Evolutionary conservation across 441 rosid genomes (phyloP).

Genomic region (Populus hybrid): DNA sequence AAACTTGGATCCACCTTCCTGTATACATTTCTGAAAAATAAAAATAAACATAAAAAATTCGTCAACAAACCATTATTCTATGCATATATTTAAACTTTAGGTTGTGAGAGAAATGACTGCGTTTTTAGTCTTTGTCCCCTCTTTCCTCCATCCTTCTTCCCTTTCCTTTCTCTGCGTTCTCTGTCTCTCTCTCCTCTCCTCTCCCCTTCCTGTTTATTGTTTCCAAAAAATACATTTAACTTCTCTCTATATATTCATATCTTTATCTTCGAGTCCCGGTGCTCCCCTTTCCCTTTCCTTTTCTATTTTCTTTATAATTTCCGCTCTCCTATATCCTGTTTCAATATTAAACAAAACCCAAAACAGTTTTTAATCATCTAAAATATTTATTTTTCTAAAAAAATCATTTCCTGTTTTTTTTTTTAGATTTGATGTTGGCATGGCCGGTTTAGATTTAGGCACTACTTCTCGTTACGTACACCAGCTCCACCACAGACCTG

Average conservation of each 20-base stretch:
- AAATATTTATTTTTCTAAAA: slow-evolving; percentile 1
- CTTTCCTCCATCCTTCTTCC: neutral
- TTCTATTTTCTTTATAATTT: slow-evolving; percentile 29
- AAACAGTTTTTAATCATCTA: slow-evolving; percentile 42
- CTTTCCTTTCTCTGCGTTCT: slow-evolving; percentile 20
- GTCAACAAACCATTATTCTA: slow-evolving; percentile 19
- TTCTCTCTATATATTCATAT: slow-evolving; percentile 13
- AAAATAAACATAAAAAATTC: neutral
- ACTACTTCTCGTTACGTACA: slow-evolving; percentile 73
- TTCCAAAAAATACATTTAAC: slow-evolving; percentile 15
- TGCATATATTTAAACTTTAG: slow-evolving; percentile 25
- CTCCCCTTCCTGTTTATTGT: slow-evolving; percentile 21
- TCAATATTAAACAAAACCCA: slow-evolving; percentile 37
- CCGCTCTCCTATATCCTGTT: slow-evolving; percentile 16
- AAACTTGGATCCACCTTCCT: neutral
- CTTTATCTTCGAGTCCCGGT: slow-evolving; percentile 18
- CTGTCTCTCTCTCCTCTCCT: slow-evolving; percentile 1
- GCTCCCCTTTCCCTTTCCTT: slow-evolving; percentile 24
- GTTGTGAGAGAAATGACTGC: slow-evolving; percentile 46
- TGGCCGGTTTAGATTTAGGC: slow-evolving; percentile 89
- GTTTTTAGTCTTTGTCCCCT: slow-evolving; percentile 25
- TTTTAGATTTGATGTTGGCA: slow-evolving; percentile 49
- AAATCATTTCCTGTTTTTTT: slow-evolving; percentile 20
- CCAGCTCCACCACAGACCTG: slow-evolving; percentile 71
- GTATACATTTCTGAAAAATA: neutral